Conservation (phyloP, 2,329 filamentous ascomycete species). For the Penicillium expansum region DNA sequence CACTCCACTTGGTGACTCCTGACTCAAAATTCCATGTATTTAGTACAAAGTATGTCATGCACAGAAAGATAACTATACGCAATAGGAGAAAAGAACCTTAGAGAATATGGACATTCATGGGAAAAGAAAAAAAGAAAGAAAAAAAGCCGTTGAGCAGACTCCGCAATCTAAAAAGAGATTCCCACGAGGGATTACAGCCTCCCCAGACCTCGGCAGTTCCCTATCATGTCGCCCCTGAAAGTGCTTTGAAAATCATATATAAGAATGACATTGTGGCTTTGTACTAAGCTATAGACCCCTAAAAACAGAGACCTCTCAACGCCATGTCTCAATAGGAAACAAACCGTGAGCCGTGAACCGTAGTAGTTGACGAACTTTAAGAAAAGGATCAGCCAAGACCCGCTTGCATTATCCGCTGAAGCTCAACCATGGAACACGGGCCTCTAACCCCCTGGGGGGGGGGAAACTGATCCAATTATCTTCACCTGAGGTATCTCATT, state of each 20-base stretch:
- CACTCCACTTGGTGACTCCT: conserved; percentile 15
- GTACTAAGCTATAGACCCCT: not conserved
- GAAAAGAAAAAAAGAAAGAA: not conserved
- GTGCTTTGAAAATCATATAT: conserved; percentile 3
- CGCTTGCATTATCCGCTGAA: not conserved
- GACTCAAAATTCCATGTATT: conserved; percentile 3
- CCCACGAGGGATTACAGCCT: not conserved
- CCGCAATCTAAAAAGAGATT: not conserved
- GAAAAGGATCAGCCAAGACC: not conserved
- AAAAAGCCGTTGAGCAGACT: not conserved
- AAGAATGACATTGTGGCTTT: conserved; percentile 10
- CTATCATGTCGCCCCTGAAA: conserved; percentile 1
- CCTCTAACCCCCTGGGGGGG: not conserved
- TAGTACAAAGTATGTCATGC: not conserved
- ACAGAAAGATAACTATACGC: not conserved
- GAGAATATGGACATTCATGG: not conserved
- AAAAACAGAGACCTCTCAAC: not conserved
- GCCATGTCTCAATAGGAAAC: not conserved
- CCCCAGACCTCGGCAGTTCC: not conserved
- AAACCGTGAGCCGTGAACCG: not conserved
- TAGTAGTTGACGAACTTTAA: not conserved
- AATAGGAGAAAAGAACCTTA: not conserved
- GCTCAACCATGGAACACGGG: not conserved
- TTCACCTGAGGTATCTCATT: too few species aligned
- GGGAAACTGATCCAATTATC: too few species aligned